Conservation (phyloP, 345 rosid species). For the Excoecaria agallocha region DNA sequence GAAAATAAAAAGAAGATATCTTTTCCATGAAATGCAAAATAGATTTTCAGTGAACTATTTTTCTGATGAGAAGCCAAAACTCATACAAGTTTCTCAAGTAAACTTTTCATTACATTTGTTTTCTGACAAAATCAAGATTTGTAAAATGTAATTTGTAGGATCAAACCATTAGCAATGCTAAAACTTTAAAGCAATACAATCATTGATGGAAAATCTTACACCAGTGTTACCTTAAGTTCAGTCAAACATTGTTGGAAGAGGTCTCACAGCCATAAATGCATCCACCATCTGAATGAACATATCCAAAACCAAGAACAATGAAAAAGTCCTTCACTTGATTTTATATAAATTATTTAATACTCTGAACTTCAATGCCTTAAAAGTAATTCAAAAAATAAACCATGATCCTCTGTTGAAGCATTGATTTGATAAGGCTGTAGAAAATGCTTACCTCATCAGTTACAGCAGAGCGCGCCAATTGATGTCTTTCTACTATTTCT, state of each 20-base stretch:
- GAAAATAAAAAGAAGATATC: no score
- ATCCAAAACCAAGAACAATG: neutral
- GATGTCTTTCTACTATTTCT: conserved; percentile 79
- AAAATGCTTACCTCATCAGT: conserved; percentile 63
- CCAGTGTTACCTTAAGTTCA: conserved; percentile 22
- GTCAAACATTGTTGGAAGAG: conserved; percentile 82
- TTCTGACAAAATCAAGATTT: no score
- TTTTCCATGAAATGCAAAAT: no score
- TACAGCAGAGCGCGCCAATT: conserved; percentile 71
- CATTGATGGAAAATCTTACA: neutral
- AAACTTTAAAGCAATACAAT: no score
- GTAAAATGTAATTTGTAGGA: no score
- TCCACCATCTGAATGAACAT: conserved; percentile 68
- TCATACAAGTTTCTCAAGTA: no score
- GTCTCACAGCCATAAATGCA: conserved; percentile 89
- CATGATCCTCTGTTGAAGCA: neutral
- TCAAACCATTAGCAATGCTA: no score
- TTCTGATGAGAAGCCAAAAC: no score
- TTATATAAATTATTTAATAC: no score
- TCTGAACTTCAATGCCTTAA: neutral
- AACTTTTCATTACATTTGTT: no score
- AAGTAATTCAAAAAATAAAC: neutral
- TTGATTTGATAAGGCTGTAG: neutral
- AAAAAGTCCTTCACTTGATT: neutral
- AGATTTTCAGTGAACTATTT: no score